Percentiles rank a stretch among this genome's conserved stretches.
Conservation (phyloP, 1,139 yeast genomes). For the Suhomyces bokatorum region DNA sequence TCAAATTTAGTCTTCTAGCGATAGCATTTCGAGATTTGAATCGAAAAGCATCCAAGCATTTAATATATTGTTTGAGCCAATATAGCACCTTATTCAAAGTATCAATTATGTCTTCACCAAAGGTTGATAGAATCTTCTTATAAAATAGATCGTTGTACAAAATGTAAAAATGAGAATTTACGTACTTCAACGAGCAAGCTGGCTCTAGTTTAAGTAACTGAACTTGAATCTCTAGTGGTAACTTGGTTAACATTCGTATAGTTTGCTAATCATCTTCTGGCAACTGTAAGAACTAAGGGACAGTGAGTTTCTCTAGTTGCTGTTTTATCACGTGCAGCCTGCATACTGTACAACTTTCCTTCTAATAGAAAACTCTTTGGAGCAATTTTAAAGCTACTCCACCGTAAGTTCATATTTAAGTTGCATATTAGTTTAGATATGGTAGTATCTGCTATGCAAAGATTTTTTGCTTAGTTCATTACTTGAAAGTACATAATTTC, state of each 20-base stretch:
- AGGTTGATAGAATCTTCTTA: constrained; percentile 40
- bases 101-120: constrained; percentile 41
- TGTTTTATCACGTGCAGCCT: neutral
- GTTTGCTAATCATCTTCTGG: neutral
- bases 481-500: no score
- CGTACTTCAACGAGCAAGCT: constrained; percentile 38
- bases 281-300: neutral
- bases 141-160: constrained; percentile 53
- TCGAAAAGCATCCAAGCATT: constrained; percentile 51
- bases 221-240: constrained; percentile 56
- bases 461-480: no score
- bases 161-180: constrained; percentile 45
- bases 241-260: constrained; percentile 12
- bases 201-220: constrained; percentile 45
- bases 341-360: no score
- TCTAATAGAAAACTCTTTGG: neutral
- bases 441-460: neutral
- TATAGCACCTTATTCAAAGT: constrained; percentile 36
- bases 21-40: constrained; percentile 34
- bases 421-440: no score
- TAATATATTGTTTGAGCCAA: constrained; percentile 45
- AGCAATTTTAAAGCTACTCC: neutral
- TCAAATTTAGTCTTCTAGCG: constrained; percentile 29
- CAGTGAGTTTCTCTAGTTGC: neutral
- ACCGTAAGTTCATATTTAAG: no score